Base-by-base conservation (phyloP, 805 yeast genomes). In the Monosporozyma servazzii region DNA sequence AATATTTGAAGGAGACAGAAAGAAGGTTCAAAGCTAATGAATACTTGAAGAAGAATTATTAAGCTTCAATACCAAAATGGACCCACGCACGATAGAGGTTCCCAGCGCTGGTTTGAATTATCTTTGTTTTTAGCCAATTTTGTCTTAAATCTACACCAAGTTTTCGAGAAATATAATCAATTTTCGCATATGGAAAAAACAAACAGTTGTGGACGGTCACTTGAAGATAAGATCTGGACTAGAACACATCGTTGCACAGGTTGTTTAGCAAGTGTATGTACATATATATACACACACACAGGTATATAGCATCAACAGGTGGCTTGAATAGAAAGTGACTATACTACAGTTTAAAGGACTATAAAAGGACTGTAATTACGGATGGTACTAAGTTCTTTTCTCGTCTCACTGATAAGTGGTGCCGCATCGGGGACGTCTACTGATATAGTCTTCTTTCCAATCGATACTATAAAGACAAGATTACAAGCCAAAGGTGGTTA, bases 351-450 rank as follows among this genome's bases (percentile, higher is more conserved):
- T 2, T 4, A 8, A 7, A 5, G 9, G 3, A 18, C 15, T 37
- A 11, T 18, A 9, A 18, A 6, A 20, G 15, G 15, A 21, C 15
- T 18, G 13, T 11, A 37, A 37, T 6, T 13, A 33, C 17, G 7
- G 3, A 43, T 48, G 47, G 43, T 25, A 10, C 21, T 43, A 9
- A 48, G 33, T 18, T 3, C 53, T 3, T 63, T 65, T 54, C 70
- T 67, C 9, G 56, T 59, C 1, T 67, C 71, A 1, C 50, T 68
- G 40, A 25, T 66, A 77, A 82, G 90, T 62, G 99, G 99, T 39
- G 99, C 87, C 7, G 83, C 93, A 53, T 96, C 99, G 5, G 99
- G 99, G 15, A 93, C 96, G 1, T 83, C 95, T 5, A 90, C 97
- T 1, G 99, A 93, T 70, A 73, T 93, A 39, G 88, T 85, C 3